Percentiles rank a stretch among this genome's conserved stretches.
Evolutionary conservation across 1,284 basidiomycete species (phyloP).

Genomic region (Microbotryum intermedium): DNA sequence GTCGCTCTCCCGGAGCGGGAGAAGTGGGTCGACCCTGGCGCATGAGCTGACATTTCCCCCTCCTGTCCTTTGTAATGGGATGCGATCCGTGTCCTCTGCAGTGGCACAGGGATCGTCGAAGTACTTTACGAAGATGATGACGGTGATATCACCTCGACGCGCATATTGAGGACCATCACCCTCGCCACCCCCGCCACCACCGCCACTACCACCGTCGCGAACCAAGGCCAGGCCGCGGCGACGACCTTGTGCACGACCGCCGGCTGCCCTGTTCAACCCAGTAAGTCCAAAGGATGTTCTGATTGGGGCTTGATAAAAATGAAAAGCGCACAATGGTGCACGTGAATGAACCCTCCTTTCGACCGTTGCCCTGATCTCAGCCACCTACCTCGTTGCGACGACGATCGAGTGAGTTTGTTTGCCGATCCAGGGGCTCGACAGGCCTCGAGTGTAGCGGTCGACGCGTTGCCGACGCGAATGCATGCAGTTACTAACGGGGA

Average conservation of each 20-base stretch:
- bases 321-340: background rate
- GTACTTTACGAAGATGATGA: conserved; percentile 12
- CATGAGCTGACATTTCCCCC: background rate
- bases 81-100: background rate
- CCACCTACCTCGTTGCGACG: background rate
- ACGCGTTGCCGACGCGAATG: background rate
- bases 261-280: conserved; percentile 17
- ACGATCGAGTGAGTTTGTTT: background rate
- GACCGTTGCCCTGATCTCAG: background rate
- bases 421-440: too few species aligned
- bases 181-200: background rate
- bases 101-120: conserved; percentile 17
- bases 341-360: background rate
- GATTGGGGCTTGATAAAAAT: background rate
- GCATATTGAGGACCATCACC: conserved; percentile 8
- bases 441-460: too few species aligned
- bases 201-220: background rate
- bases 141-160: conserved; percentile 15
- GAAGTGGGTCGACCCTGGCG: background rate
- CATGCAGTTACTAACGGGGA: conserved; percentile 6
- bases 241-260: conserved; percentile 13
- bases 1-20: background rate
- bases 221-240: background rate
- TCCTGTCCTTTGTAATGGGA: background rate
- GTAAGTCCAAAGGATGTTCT: background rate